These are phyloP conservation scores for Pyrus communis DNA, from an alignment of 306 rosid species.

Conservation along the genomic window DNA sequence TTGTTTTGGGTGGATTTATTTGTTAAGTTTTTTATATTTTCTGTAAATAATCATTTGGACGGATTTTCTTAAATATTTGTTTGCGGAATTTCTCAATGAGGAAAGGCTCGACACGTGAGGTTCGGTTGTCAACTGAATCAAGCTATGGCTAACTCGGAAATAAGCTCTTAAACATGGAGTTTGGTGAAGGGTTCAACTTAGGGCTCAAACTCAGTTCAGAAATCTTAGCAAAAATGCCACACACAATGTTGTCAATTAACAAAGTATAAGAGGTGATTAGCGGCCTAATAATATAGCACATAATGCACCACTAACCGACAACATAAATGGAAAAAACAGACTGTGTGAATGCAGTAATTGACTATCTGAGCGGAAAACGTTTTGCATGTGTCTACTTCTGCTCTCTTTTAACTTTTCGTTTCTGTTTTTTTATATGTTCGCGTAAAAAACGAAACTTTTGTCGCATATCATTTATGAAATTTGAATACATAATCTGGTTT, in stretches of 20 bases:
- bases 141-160: not conserved
- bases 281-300: no score
- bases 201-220: not conserved
- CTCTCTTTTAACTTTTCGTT: not conserved
- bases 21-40: not conserved
- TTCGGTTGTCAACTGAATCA: not conserved
- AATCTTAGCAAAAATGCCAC: not conserved
- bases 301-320: no score
- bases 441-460: not conserved
- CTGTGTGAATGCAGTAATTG: no score
- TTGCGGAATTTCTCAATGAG: not conserved
- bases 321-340: no score
- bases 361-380: no score
- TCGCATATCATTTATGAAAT: not conserved
- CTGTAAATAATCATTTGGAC: not conserved
- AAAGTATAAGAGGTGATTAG: not conserved
- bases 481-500: no score
- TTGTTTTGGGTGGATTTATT: not conserved
- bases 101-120: slow-evolving; percentile 18
- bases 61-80: not conserved
- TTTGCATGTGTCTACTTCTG: no score
- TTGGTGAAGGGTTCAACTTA: not conserved
- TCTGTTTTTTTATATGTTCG: no score
- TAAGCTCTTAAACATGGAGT: not conserved
- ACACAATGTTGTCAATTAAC: not conserved